Evolutionary conservation across 1,284 basidiomycete genomes (phyloP), one percentile per base, ranked within the genome.

Genomic region (Cryptococcus sp.): DNA sequence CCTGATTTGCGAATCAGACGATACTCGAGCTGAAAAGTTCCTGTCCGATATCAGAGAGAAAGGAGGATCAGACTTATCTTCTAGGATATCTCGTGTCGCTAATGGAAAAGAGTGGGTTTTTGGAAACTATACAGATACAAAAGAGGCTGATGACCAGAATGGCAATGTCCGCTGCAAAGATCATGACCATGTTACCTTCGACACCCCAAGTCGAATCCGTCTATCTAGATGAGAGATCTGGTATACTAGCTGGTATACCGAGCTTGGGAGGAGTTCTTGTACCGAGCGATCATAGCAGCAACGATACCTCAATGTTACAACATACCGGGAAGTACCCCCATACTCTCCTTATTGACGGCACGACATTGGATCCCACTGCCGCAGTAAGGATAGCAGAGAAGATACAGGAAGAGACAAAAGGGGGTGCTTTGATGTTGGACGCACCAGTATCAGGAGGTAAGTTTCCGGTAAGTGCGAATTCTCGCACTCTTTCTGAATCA

Each of bases 171-270:
- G 76, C 77, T 7, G 66, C 72, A 0, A 77, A 73, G 10, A 73
- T 82, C 31, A 63, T 81, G 44, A 81, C 80, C 3, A 79, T 79
- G 77, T 66, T 81, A 1, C 80, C 80, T 0, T 78, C 77, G 0
- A 78, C 76, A 8, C 77, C 77, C 0, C 74, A 78, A 54, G 77
- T 79, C 31, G 70, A 78, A 55, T 60, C 65, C 14, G 76, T 78
- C 3, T 79, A 78, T 63, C 70, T 78, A 5, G 72, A 74, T 46
- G 59, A 60, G 47, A n/a, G 36, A 1, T 36, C 46, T 0, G 69
- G 69, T 5, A 65, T 71, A 7, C 44, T 68, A 32, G 57, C 63
- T 4, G 69, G 66, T 15, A 44, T 71, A 41, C 52, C 11, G 30
- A 64, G 13, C 56, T 57, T 3, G 15, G 35, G 4, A 35, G 62